phyloP scores from a whole-genome alignment of 2,329 filamentous ascomycete genomes.

The Ustulina deusta region DNA sequence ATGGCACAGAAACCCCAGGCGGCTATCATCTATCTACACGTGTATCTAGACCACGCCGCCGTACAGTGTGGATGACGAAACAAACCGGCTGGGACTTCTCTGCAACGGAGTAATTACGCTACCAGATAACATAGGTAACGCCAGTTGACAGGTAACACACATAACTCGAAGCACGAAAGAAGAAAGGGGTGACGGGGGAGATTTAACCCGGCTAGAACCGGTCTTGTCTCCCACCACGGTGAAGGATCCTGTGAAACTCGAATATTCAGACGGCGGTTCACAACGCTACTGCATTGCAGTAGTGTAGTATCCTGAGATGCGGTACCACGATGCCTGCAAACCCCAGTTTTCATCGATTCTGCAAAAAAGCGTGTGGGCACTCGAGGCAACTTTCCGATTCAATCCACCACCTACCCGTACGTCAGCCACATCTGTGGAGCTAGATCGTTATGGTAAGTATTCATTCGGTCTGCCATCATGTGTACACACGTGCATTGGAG shows the following conservation, averaged over 20 bases:
- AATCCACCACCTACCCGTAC: background rate
- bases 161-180: background rate
- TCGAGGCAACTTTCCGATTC: background rate
- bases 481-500: conserved; percentile 10
- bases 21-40: background rate
- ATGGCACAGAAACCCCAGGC: background rate
- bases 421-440: background rate
- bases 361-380: background rate
- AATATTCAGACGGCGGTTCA: background rate
- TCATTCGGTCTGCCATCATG: background rate
- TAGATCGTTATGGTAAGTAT: background rate
- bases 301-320: background rate
- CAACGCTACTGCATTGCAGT: background rate
- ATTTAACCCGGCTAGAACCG: background rate
- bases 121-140: conserved; percentile 7
- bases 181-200: background rate
- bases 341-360: conserved; percentile 1
- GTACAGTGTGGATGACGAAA: background rate
- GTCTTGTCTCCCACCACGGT: background rate
- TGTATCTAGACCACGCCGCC: too few relatives aligned
- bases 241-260: conserved; percentile 3
- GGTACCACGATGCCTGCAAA: conserved; percentile 4
- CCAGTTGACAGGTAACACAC: conserved; percentile 13
- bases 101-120: background rate
- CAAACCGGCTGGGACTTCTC: background rate